Percentiles rank a stretch among this genome's conserved stretches.
These are phyloP conservation scores for Psidium guajava DNA, from an alignment of 345 rosid genomes.

Conservation along the genomic window DNA sequence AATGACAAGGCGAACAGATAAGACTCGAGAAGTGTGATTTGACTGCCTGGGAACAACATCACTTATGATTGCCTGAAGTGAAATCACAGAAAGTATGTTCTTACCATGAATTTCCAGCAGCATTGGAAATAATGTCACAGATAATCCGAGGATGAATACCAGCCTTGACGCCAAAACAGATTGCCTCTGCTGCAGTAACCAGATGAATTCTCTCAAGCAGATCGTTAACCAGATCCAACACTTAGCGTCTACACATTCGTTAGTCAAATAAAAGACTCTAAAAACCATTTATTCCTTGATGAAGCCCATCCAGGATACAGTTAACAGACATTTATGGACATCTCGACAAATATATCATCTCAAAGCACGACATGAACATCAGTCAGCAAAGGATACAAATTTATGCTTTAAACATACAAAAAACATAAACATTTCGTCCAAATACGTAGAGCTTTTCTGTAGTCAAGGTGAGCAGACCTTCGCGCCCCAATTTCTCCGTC, in stretches of 20 bases:
- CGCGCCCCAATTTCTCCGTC: constrained; percentile 74
- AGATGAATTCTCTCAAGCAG: constrained; percentile 86
- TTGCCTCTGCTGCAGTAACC: constrained; percentile 81
- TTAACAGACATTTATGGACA: too few relatives aligned
- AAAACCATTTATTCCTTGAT: too few relatives aligned
- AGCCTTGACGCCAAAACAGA: constrained; percentile 54
- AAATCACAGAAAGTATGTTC: not conserved
- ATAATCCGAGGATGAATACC: constrained; percentile 86
- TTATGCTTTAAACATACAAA: not conserved
- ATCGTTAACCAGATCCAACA: constrained; percentile 39
- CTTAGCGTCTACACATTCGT: too few relatives aligned
- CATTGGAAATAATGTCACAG: constrained; percentile 85
- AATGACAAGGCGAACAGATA: too few relatives aligned
- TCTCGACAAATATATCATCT: not conserved
- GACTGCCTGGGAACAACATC: not conserved
- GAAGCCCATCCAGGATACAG: too few relatives aligned
- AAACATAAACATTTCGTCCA: too few relatives aligned
- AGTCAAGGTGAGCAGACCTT: constrained; percentile 31
- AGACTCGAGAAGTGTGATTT: not conserved
- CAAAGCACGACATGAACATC: too few relatives aligned
- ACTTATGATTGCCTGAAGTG: constrained; percentile 4
- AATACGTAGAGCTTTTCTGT: too few relatives aligned
- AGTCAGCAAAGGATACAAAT: not conserved
- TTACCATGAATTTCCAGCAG: constrained; percentile 65
- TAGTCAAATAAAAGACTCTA: too few relatives aligned